Evolutionary conservation across 768 basidiomycete species (phyloP), one percentile per base, ranked within the genome.

Genomic region (Mycena olivaceomarginata): DNA sequence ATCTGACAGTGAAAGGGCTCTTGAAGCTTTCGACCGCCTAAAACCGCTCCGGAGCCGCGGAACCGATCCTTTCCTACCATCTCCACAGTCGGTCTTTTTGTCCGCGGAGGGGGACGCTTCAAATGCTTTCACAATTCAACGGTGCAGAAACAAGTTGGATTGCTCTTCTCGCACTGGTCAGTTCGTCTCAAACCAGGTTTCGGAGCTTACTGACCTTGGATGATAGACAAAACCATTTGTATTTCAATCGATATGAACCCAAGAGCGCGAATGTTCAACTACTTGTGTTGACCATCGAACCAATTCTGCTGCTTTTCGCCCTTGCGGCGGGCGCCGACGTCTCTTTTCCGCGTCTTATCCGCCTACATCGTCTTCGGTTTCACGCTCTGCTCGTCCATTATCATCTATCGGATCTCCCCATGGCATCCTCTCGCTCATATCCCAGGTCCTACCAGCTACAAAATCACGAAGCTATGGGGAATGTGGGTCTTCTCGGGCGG

Each of bases 371-470:
- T 68, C 25, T 83, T 83, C 71, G 18, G 79, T 0, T 20, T 43
- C 4, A 56, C 82, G 1, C 67, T 82, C 22, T 56, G 53, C 20
- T 22, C 70, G 7, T 87, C 85, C n/a, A 82, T 85, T 13, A 43
- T 79, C 43, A 31, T 82, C n/a, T 88, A 88, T 69, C 85, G 87
- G 1, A 70, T 87, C 40, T 85, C 86, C 15, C 87, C 87, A 0
- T 84, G 84, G 72, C 88, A 89, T 65, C 87, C 87, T 1, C 81
- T 89, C 9, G 85, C 85, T 1, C 72, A 80, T 22, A 84, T 85
- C 69, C 87, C 88, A 7, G 88, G 88, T 1, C 87, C 86, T 1
- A 22, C 80, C 0, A 40, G 82, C 0, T 75, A 77, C 60, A 82
- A 82, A 77, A 74, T 82, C n/a, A 79, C 82, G 1, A 85, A 86